These are phyloP conservation scores for Colletotrichum trifolii DNA, from an alignment of 2,329 filamentous ascomycete genomes.

Conservation along the genomic window DNA sequence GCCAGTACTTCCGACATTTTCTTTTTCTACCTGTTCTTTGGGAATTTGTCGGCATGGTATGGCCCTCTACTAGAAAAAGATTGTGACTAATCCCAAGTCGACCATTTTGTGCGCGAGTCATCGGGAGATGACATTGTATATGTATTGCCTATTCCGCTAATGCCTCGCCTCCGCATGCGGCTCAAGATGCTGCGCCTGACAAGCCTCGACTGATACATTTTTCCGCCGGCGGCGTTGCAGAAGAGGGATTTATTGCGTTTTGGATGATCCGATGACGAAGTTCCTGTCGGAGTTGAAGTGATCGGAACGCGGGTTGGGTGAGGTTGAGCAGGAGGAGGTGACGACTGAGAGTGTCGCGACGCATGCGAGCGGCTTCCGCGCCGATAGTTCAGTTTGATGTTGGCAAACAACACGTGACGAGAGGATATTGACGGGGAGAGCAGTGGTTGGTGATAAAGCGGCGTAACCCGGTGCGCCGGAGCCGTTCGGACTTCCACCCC, in stretches of 20 bases:
- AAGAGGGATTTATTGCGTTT: slow-evolving; percentile 35
- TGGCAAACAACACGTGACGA: background rate
- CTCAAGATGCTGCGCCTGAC: too few species aligned
- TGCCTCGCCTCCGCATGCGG: too few species aligned
- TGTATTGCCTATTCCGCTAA: too few species aligned
- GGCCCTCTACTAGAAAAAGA: background rate
- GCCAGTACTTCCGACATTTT: background rate
- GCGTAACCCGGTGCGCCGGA: slow-evolving; percentile 44
- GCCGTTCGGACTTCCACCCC: slow-evolving; percentile 46
- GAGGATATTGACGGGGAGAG: background rate
- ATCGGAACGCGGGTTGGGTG: slow-evolving; percentile 41
- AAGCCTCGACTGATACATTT: too few species aligned
- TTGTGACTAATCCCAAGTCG: slow-evolving; percentile 20
- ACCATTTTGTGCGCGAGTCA: background rate
- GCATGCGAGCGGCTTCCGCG: slow-evolving; percentile 57
- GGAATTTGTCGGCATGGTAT: too few species aligned
- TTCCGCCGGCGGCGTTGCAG: slow-evolving; percentile 38
- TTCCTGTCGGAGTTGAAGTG: slow-evolving; percentile 54
- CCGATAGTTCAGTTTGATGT: slow-evolving; percentile 48
- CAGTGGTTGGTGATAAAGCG: slow-evolving; percentile 48
- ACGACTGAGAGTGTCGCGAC: slow-evolving; percentile 57
- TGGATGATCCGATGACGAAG: slow-evolving; percentile 56
- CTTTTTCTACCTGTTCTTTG: slow-evolving; percentile 6
- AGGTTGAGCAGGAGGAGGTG: slow-evolving; percentile 58
- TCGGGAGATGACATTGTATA: too few species aligned